These are phyloP conservation scores for Hyaloscypha bicolor DNA, from an alignment of 495 filamentous ascomycete genomes.

Conservation along the genomic window DNA sequence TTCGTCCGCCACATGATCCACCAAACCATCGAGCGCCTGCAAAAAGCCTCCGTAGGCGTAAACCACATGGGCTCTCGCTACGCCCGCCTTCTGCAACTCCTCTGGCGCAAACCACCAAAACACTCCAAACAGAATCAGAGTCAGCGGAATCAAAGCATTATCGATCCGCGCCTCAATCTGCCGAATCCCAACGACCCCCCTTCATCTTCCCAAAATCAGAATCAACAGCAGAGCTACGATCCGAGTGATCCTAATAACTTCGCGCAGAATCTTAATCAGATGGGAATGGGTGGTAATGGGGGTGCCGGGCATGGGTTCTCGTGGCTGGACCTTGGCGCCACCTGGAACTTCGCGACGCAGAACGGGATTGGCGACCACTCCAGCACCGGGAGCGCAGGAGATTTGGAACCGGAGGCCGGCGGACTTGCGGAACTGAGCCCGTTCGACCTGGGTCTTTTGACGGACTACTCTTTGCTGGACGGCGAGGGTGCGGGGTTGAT, in stretches of 20 bases:
- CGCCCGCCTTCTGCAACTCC: constrained; percentile 29
- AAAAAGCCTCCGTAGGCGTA: constrained; percentile 29
- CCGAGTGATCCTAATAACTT: neutral
- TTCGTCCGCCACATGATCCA: constrained; percentile 30
- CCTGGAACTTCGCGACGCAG: constrained; percentile 35
- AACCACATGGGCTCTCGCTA: constrained; percentile 35
- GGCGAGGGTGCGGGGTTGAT: constrained; percentile 32
- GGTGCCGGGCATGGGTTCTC: constrained; percentile 21
- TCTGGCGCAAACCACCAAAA: constrained; percentile 32
- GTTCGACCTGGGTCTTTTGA: constrained; percentile 29
- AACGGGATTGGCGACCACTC: constrained; percentile 19
- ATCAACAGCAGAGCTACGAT: neutral
- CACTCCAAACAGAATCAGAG: neutral
- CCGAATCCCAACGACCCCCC: neutral
- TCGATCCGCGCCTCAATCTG: neutral
- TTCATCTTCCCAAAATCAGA: constrained; percentile 5
- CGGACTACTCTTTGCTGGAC: constrained; percentile 30
- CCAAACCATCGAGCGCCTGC: constrained; percentile 31
- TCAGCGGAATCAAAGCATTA: neutral
- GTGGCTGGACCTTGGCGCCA: constrained; percentile 34
- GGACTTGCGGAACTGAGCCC: constrained; percentile 26
- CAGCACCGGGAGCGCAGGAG: constrained; percentile 19
- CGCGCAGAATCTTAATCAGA: neutral
- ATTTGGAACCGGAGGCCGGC: constrained; percentile 14
- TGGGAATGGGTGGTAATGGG: constrained; percentile 5